Base-by-base conservation (phyloP, 805 yeast genomes). In the Starmera quercuum region DNA sequence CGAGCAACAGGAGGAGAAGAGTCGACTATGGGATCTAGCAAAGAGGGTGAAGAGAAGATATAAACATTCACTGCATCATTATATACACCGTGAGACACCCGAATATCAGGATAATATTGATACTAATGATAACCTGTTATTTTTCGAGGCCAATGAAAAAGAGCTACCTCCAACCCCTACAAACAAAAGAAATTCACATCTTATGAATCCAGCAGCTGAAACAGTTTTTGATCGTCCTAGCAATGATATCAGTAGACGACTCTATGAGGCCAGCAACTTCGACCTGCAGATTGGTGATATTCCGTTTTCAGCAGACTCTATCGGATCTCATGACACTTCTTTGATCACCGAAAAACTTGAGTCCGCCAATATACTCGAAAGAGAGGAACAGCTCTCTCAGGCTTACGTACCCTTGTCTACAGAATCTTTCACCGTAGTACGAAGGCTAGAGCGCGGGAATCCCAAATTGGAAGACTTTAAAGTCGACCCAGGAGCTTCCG, bases 251-350 rank as follows among this genome's bases (percentile, higher is more conserved):
- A 8, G 26, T 10, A 25, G 27, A 25, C 13, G 15, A n/a, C 8
- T 5, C 8, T 25, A 6, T 25, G 27, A 9, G 13, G 27, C 27
- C 10, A 25, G 27, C 15, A 6, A 15, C 7, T 25, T 6, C 15
- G 28, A 31, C n/a, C 6, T 31, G 3, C 20, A 26, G 10, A 26
- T 31, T 17, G 20, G 34, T n/a, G 29, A 19, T 6, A 13, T 47
- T 2, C 54, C 52, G 9, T 47, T 44, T 32, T 44, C 53, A 4
- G 53, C 54, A 2, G 40, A 40, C 4, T 42, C 43, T 2, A 38
- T 49, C 26, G 49, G 53, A 2, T 20, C 29, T 17, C 30, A 22
- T 6, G 18, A 27, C 11, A n/a, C 29, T 25, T 27, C 21, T 14
- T 21, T 23, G 7, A 12, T 36, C 19, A 20, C n/a, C 32, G 18